phyloP scores from a whole-genome alignment of 352 stramenopile species.

The Phytophthora ohioensis region DNA sequence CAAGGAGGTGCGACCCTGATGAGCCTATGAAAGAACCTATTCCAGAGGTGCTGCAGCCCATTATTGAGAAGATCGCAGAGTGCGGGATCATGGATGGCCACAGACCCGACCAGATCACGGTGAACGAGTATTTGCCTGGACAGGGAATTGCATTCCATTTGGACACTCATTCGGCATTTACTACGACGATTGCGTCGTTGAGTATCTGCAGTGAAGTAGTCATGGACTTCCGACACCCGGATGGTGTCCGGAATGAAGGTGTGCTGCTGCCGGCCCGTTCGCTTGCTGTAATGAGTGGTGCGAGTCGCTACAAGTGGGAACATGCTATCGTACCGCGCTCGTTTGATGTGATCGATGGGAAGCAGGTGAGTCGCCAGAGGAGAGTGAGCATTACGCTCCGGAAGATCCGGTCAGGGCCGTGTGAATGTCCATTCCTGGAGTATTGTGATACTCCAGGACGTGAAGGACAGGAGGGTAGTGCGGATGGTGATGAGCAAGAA shows the following conservation, averaged over 20 bases:
- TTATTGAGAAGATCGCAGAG: conserved; percentile 65
- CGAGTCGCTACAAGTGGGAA: conserved; percentile 89
- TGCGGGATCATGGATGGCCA: conserved; percentile 63
- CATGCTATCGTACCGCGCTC: conserved; percentile 85
- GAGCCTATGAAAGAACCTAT: conserved; percentile 60
- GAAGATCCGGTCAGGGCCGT: conserved; percentile 77
- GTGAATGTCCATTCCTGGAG: conserved; percentile 71
- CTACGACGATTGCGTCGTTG: conserved; percentile 80
- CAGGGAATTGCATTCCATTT: conserved; percentile 91
- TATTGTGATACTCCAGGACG: conserved; percentile 65
- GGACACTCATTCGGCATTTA: conserved; percentile 92
- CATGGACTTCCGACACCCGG: conserved; percentile 85
- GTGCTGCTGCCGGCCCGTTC: conserved; percentile 78
- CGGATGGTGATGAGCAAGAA: conserved; percentile 4
- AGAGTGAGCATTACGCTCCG: conserved; percentile 91
- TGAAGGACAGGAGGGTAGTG: conserved; percentile 22
- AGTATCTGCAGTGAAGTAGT: conserved; percentile 84
- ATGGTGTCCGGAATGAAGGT: conserved; percentile 59
- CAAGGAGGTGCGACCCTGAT: conserved; percentile 62
- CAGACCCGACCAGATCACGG: conserved; percentile 80
- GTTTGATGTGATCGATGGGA: conserved; percentile 88
- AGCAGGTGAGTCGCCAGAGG: conserved; percentile 65
- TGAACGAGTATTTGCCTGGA: conserved; percentile 91
- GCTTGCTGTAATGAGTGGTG: conserved; percentile 85
- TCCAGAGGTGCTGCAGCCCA: conserved; percentile 45